Evolutionary conservation across 306 rosid genomes (phyloP).

Genomic region (Vigna reflexopilosa): DNA sequence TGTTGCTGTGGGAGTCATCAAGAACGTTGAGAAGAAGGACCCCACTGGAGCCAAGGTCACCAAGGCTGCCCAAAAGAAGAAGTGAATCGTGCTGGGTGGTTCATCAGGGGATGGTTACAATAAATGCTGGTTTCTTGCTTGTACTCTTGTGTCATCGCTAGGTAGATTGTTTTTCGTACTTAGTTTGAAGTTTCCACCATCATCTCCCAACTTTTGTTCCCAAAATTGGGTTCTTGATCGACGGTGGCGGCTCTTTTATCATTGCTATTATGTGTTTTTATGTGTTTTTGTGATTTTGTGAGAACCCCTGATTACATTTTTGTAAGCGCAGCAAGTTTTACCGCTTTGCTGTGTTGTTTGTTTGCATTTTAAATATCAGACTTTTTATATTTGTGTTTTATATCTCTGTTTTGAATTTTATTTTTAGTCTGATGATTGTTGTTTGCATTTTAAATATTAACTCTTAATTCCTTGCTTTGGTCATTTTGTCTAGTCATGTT

Average conservation of each 20-base stretch:
- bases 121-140: not conserved
- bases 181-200: slow-evolving; percentile 5
- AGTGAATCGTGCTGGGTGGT: slow-evolving; percentile 6
- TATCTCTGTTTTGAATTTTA: not conserved
- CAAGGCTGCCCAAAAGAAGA: slow-evolving; percentile 20
- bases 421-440: too few relatives aligned
- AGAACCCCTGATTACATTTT: slow-evolving; percentile 2
- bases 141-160: not conserved
- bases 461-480: too few relatives aligned
- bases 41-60: slow-evolving; percentile 2
- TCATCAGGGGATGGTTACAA: slow-evolving; percentile 1
- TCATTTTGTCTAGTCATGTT: too few relatives aligned
- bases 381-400: not conserved
- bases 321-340: not conserved
- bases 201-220: slow-evolving; percentile 9
- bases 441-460: too few relatives aligned
- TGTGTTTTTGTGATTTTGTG: not conserved
- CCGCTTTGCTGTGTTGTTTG: not conserved
- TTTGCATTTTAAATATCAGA: not conserved
- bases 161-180: slow-evolving; percentile 1
- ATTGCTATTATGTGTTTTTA: not conserved
- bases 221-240: slow-evolving; percentile 32
- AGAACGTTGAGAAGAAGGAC: not conserved
- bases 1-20: slow-evolving; percentile 18
- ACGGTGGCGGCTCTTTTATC: not conserved